Percentiles rank a stretch among this genome's conserved stretches.
Conservation (phyloP, 352 stramenopile species). For the Pythium scleroteichum region DNA sequence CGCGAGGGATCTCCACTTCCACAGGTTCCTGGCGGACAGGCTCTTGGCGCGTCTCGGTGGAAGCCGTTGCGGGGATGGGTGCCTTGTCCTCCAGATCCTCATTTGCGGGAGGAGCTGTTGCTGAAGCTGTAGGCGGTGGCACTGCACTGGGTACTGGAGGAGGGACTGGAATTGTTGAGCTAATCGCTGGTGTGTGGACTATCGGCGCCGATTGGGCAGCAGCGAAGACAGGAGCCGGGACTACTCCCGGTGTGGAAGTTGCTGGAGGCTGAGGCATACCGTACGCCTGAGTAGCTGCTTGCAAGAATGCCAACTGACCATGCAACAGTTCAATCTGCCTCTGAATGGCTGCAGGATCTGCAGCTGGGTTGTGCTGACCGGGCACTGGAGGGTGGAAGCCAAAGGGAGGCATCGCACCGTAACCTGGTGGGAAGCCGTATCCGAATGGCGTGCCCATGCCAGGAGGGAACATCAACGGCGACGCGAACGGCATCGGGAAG, state of each 20-base stretch:
- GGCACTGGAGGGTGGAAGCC: conserved; percentile 26
- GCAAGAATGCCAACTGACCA: conserved; percentile 28
- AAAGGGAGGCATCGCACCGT: conserved; percentile 54
- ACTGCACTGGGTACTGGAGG: conserved; percentile 2
- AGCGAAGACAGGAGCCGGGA: neutral
- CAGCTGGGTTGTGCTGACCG: conserved; percentile 6
- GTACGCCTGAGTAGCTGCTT: conserved; percentile 27
- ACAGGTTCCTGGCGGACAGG: conserved; percentile 4
- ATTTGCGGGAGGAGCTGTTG: neutral
- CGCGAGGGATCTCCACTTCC: conserved; percentile 26
- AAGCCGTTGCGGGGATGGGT: conserved; percentile 1
- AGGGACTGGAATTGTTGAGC: no score
- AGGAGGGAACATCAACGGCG: conserved; percentile 60
- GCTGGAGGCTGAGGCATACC: conserved; percentile 11
- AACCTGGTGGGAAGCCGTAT: conserved; percentile 53
- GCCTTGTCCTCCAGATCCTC: conserved; percentile 32
- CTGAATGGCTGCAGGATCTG: conserved; percentile 29
- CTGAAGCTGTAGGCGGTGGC: conserved; percentile 8
- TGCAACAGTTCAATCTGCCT: conserved; percentile 33
- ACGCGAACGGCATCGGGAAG: conserved; percentile 51
- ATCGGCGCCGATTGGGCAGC: no score
- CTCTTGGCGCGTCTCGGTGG: neutral
- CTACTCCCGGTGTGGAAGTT: neutral
- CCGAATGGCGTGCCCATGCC: conserved; percentile 47
- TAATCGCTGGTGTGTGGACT: no score